These are phyloP conservation scores for Protostelium mycophagum DNA, from an alignment of 78 protist species.

Conservation along the genomic window DNA sequence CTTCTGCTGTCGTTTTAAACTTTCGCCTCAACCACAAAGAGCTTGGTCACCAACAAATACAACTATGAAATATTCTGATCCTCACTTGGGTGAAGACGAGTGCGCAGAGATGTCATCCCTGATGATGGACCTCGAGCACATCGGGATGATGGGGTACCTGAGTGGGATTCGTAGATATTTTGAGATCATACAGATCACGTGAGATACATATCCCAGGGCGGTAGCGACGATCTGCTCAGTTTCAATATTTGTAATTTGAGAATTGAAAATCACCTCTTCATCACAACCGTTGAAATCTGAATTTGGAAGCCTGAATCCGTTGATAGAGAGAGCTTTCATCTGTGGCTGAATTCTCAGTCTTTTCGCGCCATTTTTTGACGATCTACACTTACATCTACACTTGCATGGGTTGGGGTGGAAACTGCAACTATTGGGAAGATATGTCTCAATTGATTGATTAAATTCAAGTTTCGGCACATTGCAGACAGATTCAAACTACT, in stretches of 20 bases:
- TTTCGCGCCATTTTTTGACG: not conserved
- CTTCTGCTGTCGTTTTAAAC: not conserved
- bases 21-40: too few species aligned
- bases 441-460: not conserved
- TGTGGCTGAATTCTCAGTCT: slow-evolving; percentile 26
- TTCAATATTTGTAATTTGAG: not conserved
- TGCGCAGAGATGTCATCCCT: slow-evolving; percentile 50
- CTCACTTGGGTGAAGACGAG: slow-evolving; percentile 2
- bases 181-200: slow-evolving; percentile 28
- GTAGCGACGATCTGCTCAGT: slow-evolving; percentile 24
- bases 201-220: slow-evolving; percentile 63
- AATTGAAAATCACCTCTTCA: slow-evolving; percentile 17
- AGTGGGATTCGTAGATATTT: slow-evolving; percentile 51
- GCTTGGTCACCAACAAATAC: too few species aligned
- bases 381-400: not conserved
- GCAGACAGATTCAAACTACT: not conserved
- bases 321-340: slow-evolving; percentile 19
- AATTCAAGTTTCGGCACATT: not conserved
- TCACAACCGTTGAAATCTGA: slow-evolving; percentile 63
- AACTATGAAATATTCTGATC: not conserved
- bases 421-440: too few species aligned
- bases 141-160: slow-evolving; percentile 60
- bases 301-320: slow-evolving; percentile 40
- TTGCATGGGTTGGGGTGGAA: too few species aligned
- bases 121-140: slow-evolving; percentile 60